Percentiles rank a stretch among this genome's conserved stretches.
These are phyloP conservation scores for Trichoderma sp. DNA, from an alignment of 2,329 filamentous ascomycete species.

Conservation along the genomic window DNA sequence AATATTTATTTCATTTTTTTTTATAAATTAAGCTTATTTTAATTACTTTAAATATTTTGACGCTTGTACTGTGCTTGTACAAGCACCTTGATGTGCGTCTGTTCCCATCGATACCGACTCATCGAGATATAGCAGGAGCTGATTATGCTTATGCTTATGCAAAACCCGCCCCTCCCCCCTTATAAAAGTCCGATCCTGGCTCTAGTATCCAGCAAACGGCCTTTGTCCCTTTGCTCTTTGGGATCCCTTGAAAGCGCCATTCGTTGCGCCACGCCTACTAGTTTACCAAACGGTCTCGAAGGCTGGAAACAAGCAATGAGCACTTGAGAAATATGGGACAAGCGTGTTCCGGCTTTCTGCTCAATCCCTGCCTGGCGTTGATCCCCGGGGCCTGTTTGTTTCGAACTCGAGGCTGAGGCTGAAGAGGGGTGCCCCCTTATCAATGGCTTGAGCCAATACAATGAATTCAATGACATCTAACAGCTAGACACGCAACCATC, in stretches of 20 bases:
- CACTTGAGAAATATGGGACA: background rate
- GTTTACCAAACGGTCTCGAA: background rate
- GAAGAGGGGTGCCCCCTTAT: background rate
- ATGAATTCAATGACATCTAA: too few species aligned
- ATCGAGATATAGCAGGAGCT: constrained; percentile 19
- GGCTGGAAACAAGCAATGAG: background rate
- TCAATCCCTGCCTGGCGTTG: background rate
- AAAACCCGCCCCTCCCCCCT: constrained; percentile 1
- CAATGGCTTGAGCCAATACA: background rate
- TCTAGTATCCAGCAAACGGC: background rate
- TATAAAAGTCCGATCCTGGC: background rate
- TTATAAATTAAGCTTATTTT: background rate
- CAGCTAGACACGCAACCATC: too few species aligned
- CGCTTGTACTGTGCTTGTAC: background rate
- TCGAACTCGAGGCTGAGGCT: background rate
- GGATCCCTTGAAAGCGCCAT: background rate
- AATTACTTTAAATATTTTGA: too few species aligned
- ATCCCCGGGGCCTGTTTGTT: background rate
- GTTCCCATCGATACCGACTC: background rate
- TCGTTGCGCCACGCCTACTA: background rate
- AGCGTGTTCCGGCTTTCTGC: background rate
- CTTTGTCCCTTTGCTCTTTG: background rate
- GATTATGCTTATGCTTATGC: constrained; percentile 25
- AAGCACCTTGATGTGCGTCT: background rate
- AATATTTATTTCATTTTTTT: too few species aligned